Base-by-base conservation (phyloP, 768 basidiomycete species). In the Russula olivacea region DNA sequence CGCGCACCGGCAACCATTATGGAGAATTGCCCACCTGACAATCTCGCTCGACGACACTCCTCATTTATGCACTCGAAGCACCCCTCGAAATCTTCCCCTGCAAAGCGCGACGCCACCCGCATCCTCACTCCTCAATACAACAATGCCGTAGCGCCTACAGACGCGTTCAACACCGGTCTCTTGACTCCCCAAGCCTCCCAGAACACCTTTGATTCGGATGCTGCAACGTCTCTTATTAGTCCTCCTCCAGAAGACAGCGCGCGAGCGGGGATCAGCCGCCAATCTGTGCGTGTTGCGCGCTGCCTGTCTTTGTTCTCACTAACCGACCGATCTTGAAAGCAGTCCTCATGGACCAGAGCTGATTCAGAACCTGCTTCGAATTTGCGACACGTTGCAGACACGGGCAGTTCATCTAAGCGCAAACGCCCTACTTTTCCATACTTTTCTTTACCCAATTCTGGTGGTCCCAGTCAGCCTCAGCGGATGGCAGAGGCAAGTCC, bases 401-500 rank as follows among this genome's bases (percentile, higher is more conserved):
- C 19, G 32, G 52, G 38, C 32, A 57, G 58, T 40, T 65, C 49
- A 58, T 57, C 59, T 25, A 81, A 81, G 66, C 78, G 80, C 50
- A 81, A 82, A 60, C 74, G 75, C 11, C 59, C 66, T n/a, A 58
- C 63, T 45, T 69, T 68, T 55, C 70, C 61, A 8, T 69, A 68
- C 11, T 40, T 58, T 23, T 25, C 50, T 50, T 38, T 55, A 19
- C 53, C 45, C 2, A 68, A 69, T 15, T 28, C 55, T 12, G 59
- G 62, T 2, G 21, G 45, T 34, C 64, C 68, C 10, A 61, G 36
- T 19, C 56, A 61, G 51, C 67, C 28, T 60, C 72, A 14, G n/a
- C 51, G 38, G 45, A 36, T 68, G 63, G 55, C 58, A 7, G 78
- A 82, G 64, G 71, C 74, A 5, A 86, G 84, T 0, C 84, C 83